Percentiles rank a stretch among this genome's conserved stretches.
phyloP scores from a whole-genome alignment of 1,284 basidiomycete genomes.

The Stereum hirsutum region DNA sequence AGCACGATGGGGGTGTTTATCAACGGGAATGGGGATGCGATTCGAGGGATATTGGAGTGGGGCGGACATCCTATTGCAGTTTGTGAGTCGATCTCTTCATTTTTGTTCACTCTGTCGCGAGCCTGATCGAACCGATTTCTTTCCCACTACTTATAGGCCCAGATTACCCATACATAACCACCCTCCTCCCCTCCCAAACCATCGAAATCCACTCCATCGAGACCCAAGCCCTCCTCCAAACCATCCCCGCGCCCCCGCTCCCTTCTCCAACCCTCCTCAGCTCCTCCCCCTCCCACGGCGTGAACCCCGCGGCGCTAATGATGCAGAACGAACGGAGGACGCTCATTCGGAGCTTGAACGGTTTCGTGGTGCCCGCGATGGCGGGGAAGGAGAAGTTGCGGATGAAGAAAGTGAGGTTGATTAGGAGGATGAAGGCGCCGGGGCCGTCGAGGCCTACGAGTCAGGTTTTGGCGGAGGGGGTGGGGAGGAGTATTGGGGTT shows the following conservation, averaged over 20 bases:
- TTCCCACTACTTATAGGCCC: slow-evolving; percentile 55
- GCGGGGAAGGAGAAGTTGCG: slow-evolving; percentile 10
- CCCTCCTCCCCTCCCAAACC: slow-evolving; percentile 70
- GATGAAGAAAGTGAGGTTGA: slow-evolving; percentile 8
- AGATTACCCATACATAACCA: slow-evolving; percentile 74
- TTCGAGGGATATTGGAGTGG: slow-evolving; percentile 85
- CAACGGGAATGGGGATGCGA: slow-evolving; percentile 77
- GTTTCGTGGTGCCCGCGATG: slow-evolving; percentile 10
- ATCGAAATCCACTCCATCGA: slow-evolving; percentile 78
- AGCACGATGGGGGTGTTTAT: slow-evolving; percentile 81
- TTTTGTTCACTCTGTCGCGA: background rate
- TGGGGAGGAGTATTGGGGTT: background rate
- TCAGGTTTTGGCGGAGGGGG: too few relatives aligned
- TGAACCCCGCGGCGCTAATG: slow-evolving; percentile 2
- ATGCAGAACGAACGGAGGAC: slow-evolving; percentile 9
- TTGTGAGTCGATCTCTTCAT: slow-evolving; percentile 52
- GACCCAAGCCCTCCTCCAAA: slow-evolving; percentile 68
- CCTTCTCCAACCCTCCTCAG: background rate
- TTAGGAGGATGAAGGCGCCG: slow-evolving; percentile 7
- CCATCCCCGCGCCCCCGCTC: slow-evolving; percentile 26
- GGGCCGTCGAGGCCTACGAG: background rate
- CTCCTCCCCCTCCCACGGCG: background rate
- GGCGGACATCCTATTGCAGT: slow-evolving; percentile 67
- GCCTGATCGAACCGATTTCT: background rate
- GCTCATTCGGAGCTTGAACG: slow-evolving; percentile 6